phyloP scores from a whole-genome alignment of 2,329 filamentous ascomycete genomes.

The Cadophora sp. region DNA sequence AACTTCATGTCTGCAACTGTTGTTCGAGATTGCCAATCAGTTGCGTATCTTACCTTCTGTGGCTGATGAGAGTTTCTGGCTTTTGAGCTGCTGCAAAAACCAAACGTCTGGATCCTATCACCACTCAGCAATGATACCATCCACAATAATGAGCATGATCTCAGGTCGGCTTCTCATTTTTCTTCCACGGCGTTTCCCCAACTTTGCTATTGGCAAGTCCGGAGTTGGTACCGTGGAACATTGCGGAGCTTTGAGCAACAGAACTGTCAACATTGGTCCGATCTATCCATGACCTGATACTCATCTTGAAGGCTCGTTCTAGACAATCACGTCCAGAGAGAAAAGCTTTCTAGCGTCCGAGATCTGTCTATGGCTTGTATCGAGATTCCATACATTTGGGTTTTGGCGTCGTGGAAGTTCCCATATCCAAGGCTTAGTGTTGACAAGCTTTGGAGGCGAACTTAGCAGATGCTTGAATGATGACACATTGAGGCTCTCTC shows the following conservation, averaged over 20 bases:
- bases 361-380: too few species aligned
- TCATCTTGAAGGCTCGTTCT: not conserved
- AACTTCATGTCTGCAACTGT: not conserved
- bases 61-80: not conserved
- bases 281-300: not conserved
- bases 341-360: not conserved
- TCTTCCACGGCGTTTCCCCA: not conserved
- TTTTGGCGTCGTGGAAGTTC: not conserved
- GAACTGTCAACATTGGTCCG: too few species aligned
- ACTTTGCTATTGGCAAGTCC: not conserved
- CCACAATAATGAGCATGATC: not conserved
- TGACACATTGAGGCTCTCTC: constrained; percentile 8
- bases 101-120: not conserved
- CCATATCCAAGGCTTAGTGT: not conserved
- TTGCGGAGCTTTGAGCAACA: not conserved
- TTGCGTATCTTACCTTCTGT: not conserved
- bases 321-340: not conserved
- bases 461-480: constrained; percentile 1
- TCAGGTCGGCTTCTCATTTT: not conserved
- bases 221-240: not conserved
- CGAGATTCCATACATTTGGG: not conserved
- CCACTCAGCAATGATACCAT: not conserved
- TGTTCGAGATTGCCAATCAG: not conserved
- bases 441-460: constrained; percentile 7
- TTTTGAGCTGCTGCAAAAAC: not conserved